Base-by-base conservation (phyloP, 1,139 yeast genomes). In the Suhomyces guaymorum region DNA sequence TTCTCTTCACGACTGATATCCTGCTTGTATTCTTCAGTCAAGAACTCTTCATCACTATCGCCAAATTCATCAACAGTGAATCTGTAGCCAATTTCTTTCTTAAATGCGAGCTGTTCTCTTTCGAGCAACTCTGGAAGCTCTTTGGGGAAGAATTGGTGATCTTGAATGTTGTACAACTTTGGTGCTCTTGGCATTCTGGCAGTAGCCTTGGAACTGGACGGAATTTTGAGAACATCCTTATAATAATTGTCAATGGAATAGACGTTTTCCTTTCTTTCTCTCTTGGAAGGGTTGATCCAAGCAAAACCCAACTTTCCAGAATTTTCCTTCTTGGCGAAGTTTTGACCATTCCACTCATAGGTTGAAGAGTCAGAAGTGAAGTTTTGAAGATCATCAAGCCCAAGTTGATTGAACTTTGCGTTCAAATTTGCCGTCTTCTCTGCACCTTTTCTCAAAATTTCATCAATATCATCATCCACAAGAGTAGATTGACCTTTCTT, bases 311-410 rank as follows among this genome's bases (percentile, higher is more conserved):
- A 59, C 37, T 58, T 57, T 13, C 69, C 65, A 25, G 71, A 56
- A 29, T 65, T 61, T 24, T 71, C 72, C 47, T 80, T 81, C 66
- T 82, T 83, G 57, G 82, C 81, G 63, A 83, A 84, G 52, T 82
- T 83, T 44, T 82, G 80, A 30, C 95, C 95, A 56, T 84, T 82
- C 95, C 95, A 84, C 58, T 84, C 92, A 56, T 84, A 84, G 7
- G 86, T 89, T 2, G 89, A 81, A 38, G 69, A 75, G 29, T 78
- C 75, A 42, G 70, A 70, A 16, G 80, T 71, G 52, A 82, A 83
- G 51, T 82, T 82, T 51, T 84, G 94, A 40, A 84, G 66, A 35
- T 87, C 95, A 57, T 80, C 39, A 84, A 66, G 37, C 88, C 85
- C 33, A 84, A 66, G 31, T 80, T 73, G 12, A 78, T 0, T 75